Base-by-base conservation (phyloP, 1,139 yeast genomes). In the Taphrina populina region DNA sequence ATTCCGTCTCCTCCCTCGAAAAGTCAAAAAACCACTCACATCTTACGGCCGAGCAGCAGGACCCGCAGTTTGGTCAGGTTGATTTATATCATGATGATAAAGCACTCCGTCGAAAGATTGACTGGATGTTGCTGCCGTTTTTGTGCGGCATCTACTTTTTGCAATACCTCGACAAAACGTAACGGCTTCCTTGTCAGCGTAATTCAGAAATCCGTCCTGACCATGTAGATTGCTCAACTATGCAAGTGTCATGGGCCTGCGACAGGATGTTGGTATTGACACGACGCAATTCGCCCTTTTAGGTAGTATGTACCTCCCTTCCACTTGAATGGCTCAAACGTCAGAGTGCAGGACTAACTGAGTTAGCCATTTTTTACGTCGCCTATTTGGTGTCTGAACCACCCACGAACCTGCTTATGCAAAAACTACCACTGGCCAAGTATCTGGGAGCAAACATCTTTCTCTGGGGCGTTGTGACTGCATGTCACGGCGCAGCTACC, bases 161-260 rank as follows among this genome's bases (percentile, higher is more conserved):
- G 54, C 86, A 81, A 64, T 80, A 77, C 60, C 76, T 82, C 79
- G 88, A 83, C 67, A 83, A 83, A 64, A 70, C 77, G 13, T 72
- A 17, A 15, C 8, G 15, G 7, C 13, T 13, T 13, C 8, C 8
- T 8, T 8, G 11, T 11, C 11, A 27, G 10, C 8, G 11, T 8
- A 8, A 8, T 8, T 11, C 11, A 27, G 15, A 6, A 13, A 8
- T 6, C 15, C 15, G 15, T 15, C 7, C 36, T 10, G 8, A 33
- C 36, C 15, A 6, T 10, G 6, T 15, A 40, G 45, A 4, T 34
- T 40, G 5, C 23, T 40, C 30, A 40, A 40, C 20, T 79, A 77
- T 63, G 86, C 87, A 3, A 75, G 85, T 0, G 74, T 83, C 52
- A 73, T 81, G 71, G 85, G 85, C 0, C 71, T 82, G 58, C 73